Evolutionary conservation across 306 rosid genomes (phyloP), one percentile per base, ranked within the genome.

Genomic region (Vigna radiata): DNA sequence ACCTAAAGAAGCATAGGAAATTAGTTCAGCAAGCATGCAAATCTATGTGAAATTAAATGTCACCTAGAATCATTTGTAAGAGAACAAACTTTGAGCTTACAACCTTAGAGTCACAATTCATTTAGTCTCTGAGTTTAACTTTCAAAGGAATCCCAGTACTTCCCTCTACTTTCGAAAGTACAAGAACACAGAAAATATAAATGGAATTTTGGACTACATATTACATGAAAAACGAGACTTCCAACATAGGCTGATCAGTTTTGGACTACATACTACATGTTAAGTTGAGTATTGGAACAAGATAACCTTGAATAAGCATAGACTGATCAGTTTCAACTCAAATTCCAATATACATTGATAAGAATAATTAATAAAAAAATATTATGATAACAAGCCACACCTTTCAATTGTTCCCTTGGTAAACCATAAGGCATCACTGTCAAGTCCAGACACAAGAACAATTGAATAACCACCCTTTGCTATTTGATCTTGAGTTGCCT

Each of bases 1-100:
- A 94, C 84, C 98, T 92, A 82, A 53, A 86, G 68, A 80, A 72
- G 79, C 27, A 31, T 8, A 53, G 59, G 61, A 49, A 61, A 65
- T 66, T 54, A 86, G 61, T 70, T 71, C n/a, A 21, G 21, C 21
- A 21, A 50, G 64, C 55, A 47, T 44, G 74, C 58, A 44, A 43
- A 44, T 58, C 39, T 25, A 25, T 18, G 27, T 10, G 55, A 60
- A 68, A 84, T 23, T 66, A 3, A 8, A 47, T 70, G 48, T 21
- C 50, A 3, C 29, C 56, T 46, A 13, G 59, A 75, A 77, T 56
- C 13, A 49, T 18, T 75, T 31, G 65, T 75, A 80, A 48, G 18
- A 10, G 43, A 37, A 29, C 25, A 65, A 65, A 71, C 50, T 66
- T 63, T 58, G 19, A 50, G 62, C 65, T 66, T 48, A 49, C 53